A percentile compares a stretch with the other conserved stretches of the same genome.
Evolutionary conservation across 2,329 filamentous ascomycete genomes (phyloP).

Genomic region (Aspergillus fischeri): DNA sequence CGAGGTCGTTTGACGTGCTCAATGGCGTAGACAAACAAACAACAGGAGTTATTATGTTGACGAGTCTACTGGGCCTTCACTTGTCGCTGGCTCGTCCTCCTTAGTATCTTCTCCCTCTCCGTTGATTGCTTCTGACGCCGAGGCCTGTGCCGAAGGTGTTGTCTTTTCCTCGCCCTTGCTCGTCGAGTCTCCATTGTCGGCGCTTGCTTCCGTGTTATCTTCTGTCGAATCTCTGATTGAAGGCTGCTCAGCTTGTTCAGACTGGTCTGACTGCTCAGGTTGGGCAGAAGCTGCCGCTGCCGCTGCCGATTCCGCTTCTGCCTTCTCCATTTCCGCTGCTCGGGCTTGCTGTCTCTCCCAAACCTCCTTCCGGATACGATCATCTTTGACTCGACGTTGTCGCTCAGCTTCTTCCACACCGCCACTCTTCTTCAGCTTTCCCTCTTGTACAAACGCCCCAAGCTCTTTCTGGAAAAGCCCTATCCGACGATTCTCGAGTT

Average conservation of each 20-base stretch:
- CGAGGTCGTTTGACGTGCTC: not conserved
- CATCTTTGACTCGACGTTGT: conserved; percentile 77
- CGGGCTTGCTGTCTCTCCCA: conserved; percentile 52
- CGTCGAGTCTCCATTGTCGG: conserved; percentile 4
- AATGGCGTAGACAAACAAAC: not conserved
- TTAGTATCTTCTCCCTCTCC: not conserved
- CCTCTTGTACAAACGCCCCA: conserved; percentile 77
- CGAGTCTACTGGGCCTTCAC: not conserved
- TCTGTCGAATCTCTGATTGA: conserved; percentile 5
- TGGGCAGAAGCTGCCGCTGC: conserved; percentile 24
- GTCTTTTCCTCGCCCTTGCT: conserved; percentile 9
- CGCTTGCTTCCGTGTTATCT: conserved; percentile 5
- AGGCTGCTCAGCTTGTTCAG: conserved; percentile 6
- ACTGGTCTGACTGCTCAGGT: conserved; percentile 12
- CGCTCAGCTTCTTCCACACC: conserved; percentile 93
- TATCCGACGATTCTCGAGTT: conserved; percentile 69
- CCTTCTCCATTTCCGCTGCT: conserved; percentile 47
- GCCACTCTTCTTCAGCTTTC: conserved; percentile 91
- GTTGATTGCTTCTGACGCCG: not conserved
- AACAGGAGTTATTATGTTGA: not conserved
- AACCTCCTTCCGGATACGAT: conserved; percentile 74
- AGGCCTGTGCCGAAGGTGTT: not conserved
- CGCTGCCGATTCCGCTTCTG: conserved; percentile 25
- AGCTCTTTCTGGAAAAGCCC: conserved; percentile 85
- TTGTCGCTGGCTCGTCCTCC: not conserved